Evolutionary conservation across 2,329 filamentous ascomycete species (phyloP).

Genomic region (Alternaria rosae): DNA sequence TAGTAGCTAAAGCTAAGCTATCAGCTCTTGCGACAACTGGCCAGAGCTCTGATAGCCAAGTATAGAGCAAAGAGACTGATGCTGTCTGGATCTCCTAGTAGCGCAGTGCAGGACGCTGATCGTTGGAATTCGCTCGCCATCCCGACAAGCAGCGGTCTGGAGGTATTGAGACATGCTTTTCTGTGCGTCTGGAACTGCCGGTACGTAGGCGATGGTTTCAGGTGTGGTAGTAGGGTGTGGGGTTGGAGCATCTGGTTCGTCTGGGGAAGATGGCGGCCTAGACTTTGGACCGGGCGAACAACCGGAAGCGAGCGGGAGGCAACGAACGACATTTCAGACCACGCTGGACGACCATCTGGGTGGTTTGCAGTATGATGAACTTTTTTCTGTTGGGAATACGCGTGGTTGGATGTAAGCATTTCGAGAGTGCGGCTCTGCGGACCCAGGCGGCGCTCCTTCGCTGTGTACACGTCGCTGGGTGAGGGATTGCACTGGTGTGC

Average conservation of each 20-base stretch:
- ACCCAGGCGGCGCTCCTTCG: constrained; percentile 3
- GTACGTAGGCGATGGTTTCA: constrained; percentile 17
- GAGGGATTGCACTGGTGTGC: constrained; percentile 1
- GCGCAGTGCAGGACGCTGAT: background rate
- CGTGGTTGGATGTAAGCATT: constrained; percentile 11
- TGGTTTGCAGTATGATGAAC: constrained; percentile 13
- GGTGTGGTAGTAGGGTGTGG: constrained; percentile 16
- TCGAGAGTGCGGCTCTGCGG: constrained; percentile 19
- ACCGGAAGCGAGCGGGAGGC: constrained; percentile 16
- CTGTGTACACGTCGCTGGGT: constrained; percentile 2
- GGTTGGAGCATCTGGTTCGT: constrained; percentile 22
- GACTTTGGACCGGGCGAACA: constrained; percentile 5
- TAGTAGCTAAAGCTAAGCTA: background rate
- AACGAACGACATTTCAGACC: constrained; percentile 12
- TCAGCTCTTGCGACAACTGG: background rate
- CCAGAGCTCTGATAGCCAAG: background rate
- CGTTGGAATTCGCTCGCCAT: background rate
- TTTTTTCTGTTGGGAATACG: constrained; percentile 19
- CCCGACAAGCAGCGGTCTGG: background rate
- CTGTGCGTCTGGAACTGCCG: constrained; percentile 20
- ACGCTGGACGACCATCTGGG: constrained; percentile 4
- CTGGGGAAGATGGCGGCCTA: constrained; percentile 19
- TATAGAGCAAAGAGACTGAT: background rate
- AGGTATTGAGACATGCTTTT: background rate
- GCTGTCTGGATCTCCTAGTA: background rate